A percentile compares a stretch with the other conserved stretches of the same genome.
phyloP scores from a whole-genome alignment of 768 basidiomycete species.

The Thelephora aurantiotincta region DNA sequence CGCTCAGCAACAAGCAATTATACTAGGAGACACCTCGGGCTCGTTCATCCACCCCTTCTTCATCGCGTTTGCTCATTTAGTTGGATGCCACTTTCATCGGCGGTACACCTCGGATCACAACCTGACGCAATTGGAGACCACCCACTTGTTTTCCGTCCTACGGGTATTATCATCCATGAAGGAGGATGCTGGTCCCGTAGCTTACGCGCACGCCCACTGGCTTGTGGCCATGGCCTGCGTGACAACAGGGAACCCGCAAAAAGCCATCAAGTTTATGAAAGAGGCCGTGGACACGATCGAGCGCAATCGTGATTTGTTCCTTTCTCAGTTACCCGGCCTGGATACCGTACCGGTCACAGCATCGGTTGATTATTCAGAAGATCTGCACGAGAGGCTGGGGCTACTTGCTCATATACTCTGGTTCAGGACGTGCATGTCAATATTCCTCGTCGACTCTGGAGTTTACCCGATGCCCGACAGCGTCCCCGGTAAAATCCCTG shows the following conservation, averaged over 20 bases:
- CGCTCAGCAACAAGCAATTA: conserved; percentile 12
- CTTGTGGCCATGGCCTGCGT: background rate
- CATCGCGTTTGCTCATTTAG: conserved; percentile 12
- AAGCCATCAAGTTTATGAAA: too few species aligned
- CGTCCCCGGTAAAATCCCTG: too few species aligned
- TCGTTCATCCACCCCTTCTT: conserved; percentile 10
- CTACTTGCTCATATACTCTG: background rate
- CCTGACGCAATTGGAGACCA: background rate
- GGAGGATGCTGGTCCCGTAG: background rate
- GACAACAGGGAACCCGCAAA: background rate
- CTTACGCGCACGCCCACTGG: background rate
- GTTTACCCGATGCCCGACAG: too few species aligned
- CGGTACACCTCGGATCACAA: background rate
- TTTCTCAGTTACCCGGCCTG: too few species aligned
- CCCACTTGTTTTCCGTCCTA: background rate
- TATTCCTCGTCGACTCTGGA: too few species aligned
- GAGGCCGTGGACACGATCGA: too few species aligned
- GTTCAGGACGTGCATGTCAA: too few species aligned
- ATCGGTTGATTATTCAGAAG: background rate
- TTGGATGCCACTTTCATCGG: conserved; percentile 13
- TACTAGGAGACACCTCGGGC: conserved; percentile 12
- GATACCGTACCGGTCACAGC: background rate
- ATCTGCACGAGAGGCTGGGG: background rate
- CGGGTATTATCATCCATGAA: background rate
- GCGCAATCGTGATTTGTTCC: too few species aligned